Evolutionary conservation across 495 filamentous ascomycete species (phyloP).

Genomic region (Aspergillus baeticus): DNA sequence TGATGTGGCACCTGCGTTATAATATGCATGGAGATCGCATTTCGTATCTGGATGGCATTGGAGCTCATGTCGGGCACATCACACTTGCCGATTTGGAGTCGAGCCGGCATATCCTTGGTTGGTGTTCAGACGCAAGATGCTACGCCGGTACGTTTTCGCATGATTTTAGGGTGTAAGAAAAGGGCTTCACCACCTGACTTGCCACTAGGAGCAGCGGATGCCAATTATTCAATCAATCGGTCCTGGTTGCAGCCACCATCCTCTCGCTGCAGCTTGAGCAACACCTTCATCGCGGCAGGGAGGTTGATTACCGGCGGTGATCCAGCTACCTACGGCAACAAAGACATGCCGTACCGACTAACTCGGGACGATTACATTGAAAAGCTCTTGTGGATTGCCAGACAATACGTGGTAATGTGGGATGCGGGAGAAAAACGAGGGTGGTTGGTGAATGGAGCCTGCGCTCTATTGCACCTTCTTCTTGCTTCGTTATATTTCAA

Average conservation of each 20-base stretch:
- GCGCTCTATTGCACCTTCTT: constrained; percentile 32
- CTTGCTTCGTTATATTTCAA: constrained; percentile 26
- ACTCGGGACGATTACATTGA: neutral
- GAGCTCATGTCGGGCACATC: neutral
- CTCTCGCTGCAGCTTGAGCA: no score
- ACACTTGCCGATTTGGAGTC: neutral
- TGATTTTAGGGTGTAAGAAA: neutral
- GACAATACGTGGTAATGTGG: constrained; percentile 28
- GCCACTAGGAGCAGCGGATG: neutral
- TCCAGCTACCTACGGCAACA: neutral
- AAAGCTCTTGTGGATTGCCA: constrained; percentile 23
- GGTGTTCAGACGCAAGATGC: constrained; percentile 12
- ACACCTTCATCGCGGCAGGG: neutral
- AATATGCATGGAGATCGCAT: constrained; percentile 9
- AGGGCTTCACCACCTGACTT: neutral
- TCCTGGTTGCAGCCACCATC: no score
- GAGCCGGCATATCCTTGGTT: constrained; percentile 15
- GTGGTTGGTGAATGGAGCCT: constrained; percentile 33
- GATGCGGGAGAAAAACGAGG: constrained; percentile 29
- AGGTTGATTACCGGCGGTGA: constrained; percentile 2
- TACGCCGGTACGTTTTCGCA: constrained; percentile 14
- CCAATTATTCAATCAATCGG: neutral
- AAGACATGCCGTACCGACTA: constrained; percentile 2
- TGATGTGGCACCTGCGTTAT: constrained; percentile 18
- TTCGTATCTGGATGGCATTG: constrained; percentile 7